phyloP scores from a whole-genome alignment of 208 protist genomes.

The Sergeia podlipaevii region DNA sequence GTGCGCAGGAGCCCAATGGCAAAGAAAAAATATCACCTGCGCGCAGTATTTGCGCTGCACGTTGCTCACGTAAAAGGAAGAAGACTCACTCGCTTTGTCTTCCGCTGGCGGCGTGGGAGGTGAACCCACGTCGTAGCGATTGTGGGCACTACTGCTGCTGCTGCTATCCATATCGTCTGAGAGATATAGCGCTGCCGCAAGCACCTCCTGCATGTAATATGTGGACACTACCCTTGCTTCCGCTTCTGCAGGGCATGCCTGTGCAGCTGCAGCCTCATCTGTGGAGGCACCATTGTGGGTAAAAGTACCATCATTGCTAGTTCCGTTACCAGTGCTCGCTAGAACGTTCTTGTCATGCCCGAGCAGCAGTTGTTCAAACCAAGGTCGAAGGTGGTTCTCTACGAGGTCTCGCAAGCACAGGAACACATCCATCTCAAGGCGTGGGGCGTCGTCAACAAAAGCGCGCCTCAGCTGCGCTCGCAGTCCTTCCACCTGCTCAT shows the following conservation, averaged over 20 bases:
- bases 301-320: no score
- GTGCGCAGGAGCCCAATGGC: slow-evolving; percentile 27
- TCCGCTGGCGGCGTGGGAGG: slow-evolving; percentile 1
- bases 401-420: slow-evolving; percentile 16
- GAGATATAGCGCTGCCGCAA: slow-evolving; percentile 45
- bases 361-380: background rate
- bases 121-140: slow-evolving; percentile 4
- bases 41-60: slow-evolving; percentile 38
- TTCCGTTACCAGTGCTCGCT: background rate
- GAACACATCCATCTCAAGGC: slow-evolving; percentile 50
- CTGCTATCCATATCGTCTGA: slow-evolving; percentile 14
- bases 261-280: background rate
- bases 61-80: slow-evolving; percentile 51
- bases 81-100: slow-evolving; percentile 5
- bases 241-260: background rate
- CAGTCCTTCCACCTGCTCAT: slow-evolving; percentile 29
- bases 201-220: slow-evolving; percentile 49
- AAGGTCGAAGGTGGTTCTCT: background rate
- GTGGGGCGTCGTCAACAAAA: slow-evolving; percentile 44
- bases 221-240: slow-evolving; percentile 17
- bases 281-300: slow-evolving; percentile 1
- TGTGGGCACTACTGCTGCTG: background rate
- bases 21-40: slow-evolving; percentile 51
- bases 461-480: slow-evolving; percentile 32
- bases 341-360: background rate